Conservation (phyloP, 2,329 filamentous ascomycete genomes). For the Verticillium isaacii region DNA sequence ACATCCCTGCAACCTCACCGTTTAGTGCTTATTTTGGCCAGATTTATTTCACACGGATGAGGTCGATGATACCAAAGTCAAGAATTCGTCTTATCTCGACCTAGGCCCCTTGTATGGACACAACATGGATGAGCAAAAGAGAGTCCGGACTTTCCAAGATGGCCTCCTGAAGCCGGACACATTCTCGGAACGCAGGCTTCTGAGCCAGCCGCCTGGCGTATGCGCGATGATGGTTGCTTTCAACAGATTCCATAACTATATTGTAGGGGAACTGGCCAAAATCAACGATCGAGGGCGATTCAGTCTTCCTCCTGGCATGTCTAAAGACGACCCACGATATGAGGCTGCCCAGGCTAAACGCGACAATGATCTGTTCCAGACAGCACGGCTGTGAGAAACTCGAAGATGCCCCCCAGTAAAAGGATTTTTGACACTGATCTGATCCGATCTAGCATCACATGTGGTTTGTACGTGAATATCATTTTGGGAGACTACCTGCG, state of each 20-base stretch:
- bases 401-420: background rate
- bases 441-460: conserved; percentile 29
- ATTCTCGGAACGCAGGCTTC: conserved; percentile 60
- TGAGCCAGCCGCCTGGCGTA: conserved; percentile 66
- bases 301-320: background rate
- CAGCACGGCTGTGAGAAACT: conserved; percentile 33
- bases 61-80: conserved; percentile 55
- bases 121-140: conserved; percentile 56
- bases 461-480: conserved; percentile 53
- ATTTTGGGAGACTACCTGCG: conserved; percentile 55
- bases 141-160: conserved; percentile 57
- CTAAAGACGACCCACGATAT: conserved; percentile 14
- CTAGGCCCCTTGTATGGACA: conserved; percentile 69
- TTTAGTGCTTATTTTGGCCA: background rate
- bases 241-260: conserved; percentile 66
- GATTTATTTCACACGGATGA: conserved; percentile 42
- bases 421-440: background rate
- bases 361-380: conserved; percentile 52
- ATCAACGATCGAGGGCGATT: conserved; percentile 16
- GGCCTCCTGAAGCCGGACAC: conserved; percentile 65
- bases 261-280: conserved; percentile 53
- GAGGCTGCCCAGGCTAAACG: conserved; percentile 32
- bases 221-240: conserved; percentile 64
- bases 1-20: background rate
- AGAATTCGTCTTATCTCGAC: conserved; percentile 72